Evolutionary conservation across 1,139 yeast genomes (phyloP).

Genomic region (Suhomyces anneliseae): DNA sequence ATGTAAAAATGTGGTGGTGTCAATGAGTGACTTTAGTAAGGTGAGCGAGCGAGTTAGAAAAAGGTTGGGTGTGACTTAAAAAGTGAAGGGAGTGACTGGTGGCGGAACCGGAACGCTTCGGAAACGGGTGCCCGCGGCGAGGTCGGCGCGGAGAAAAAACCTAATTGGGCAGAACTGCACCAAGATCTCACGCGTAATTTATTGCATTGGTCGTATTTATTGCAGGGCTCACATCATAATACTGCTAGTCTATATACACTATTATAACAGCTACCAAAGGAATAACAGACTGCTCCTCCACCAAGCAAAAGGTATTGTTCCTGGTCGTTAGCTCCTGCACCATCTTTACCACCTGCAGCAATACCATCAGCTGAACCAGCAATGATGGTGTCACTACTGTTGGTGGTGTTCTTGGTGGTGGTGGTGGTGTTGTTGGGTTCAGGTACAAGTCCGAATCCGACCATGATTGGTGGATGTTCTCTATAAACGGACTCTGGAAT

Average conservation of each 20-base stretch:
- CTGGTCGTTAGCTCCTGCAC: neutral
- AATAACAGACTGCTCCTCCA: constrained; percentile 80
- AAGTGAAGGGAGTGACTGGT: too few relatives aligned
- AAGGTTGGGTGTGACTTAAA: too few relatives aligned
- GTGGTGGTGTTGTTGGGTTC: neutral
- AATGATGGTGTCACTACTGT: neutral
- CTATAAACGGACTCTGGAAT: constrained; percentile 38
- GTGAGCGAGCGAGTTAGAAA: too few relatives aligned
- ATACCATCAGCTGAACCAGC: neutral
- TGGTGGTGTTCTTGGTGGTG: neutral
- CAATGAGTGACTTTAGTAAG: too few relatives aligned
- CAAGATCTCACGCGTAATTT: neutral
- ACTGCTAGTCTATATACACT: constrained; percentile 10
- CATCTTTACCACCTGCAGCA: neutral
- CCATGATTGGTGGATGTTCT: constrained; percentile 48
- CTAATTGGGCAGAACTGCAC: neutral
- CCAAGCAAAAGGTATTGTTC: constrained; percentile 1
- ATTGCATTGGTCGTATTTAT: too few relatives aligned
- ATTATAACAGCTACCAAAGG: constrained; percentile 76
- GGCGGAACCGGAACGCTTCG: too few relatives aligned
- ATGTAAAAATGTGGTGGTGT: too few relatives aligned
- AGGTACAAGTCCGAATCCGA: constrained; percentile 52
- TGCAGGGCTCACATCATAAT: constrained; percentile 2
- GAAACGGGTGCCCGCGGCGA: neutral
- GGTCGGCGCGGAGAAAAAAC: neutral